phyloP scores from a whole-genome alignment of 2,329 filamentous ascomycete genomes.

The Claviceps africana region DNA sequence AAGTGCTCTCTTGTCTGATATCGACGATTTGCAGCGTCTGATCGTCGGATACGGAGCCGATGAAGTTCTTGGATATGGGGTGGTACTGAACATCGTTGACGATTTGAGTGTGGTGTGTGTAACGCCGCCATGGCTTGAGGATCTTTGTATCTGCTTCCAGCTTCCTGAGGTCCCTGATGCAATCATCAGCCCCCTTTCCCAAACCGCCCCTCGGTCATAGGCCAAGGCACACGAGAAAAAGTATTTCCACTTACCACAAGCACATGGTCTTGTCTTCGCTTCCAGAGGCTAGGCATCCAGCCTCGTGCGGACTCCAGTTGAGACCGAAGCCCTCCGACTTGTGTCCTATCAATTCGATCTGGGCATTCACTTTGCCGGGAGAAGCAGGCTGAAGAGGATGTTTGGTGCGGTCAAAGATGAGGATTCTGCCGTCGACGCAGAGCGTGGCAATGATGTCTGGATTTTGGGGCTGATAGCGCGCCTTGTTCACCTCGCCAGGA shows the following conservation, averaged over 20 bases:
- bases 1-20: slow-evolving; percentile 53
- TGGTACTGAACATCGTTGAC: slow-evolving; percentile 98
- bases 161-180: slow-evolving; percentile 62
- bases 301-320: slow-evolving; percentile 76
- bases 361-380: slow-evolving; percentile 54
- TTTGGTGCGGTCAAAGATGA: slow-evolving; percentile 94
- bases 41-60: slow-evolving; percentile 92
- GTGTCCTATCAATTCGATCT: slow-evolving; percentile 77
- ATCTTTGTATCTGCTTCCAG: slow-evolving; percentile 56
- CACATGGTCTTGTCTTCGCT: slow-evolving; percentile 86
- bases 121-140: slow-evolving; percentile 58
- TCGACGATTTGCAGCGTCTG: slow-evolving; percentile 87
- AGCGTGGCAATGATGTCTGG: slow-evolving; percentile 92
- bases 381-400: slow-evolving; percentile 61
- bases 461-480: slow-evolving; percentile 93
- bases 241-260: slow-evolving; percentile 53
- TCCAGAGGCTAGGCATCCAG: slow-evolving; percentile 74
- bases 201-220: not conserved
- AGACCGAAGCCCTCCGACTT: slow-evolving; percentile 81
- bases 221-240: not conserved
- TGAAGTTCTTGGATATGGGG: slow-evolving; percentile 67
- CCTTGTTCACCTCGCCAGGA: slow-evolving; percentile 95
- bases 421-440: slow-evolving; percentile 71
- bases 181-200: not conserved
- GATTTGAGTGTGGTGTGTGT: slow-evolving; percentile 76